These are phyloP conservation scores for Thielaviopsis ethacetica DNA, from an alignment of 2,329 filamentous ascomycete species.

Conservation along the genomic window DNA sequence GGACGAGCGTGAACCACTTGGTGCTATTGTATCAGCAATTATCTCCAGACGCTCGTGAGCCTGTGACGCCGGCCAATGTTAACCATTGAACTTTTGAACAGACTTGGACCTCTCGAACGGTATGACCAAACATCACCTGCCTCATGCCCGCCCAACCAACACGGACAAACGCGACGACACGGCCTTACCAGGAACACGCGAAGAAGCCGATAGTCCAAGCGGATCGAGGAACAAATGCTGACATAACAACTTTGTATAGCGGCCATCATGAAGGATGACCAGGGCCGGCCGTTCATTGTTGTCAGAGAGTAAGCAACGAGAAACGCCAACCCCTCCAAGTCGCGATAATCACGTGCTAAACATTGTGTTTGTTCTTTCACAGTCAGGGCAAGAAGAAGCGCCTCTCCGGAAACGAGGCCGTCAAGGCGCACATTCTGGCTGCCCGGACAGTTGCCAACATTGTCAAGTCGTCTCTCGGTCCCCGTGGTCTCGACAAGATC, in stretches of 20 bases:
- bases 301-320: slow-evolving; percentile 69
- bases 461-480: slow-evolving; percentile 91
- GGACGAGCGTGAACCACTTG: background rate
- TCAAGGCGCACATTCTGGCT: slow-evolving; percentile 95
- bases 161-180: slow-evolving; percentile 11
- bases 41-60: background rate
- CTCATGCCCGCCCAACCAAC: background rate
- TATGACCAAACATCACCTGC: slow-evolving; percentile 25
- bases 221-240: background rate
- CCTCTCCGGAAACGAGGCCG: slow-evolving; percentile 88
- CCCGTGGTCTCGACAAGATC: slow-evolving; percentile 95
- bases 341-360: slow-evolving; percentile 14
- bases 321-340: slow-evolving; percentile 2
- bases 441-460: slow-evolving; percentile 93
- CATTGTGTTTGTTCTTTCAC: slow-evolving; percentile 13
- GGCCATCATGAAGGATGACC: slow-evolving; percentile 84
- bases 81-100: slow-evolving; percentile 20
- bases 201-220: background rate
- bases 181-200: background rate
- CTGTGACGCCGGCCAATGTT: background rate
- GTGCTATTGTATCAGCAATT: background rate
- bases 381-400: slow-evolving; percentile 97
- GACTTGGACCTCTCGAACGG: slow-evolving; percentile 75
- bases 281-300: slow-evolving; percentile 92
- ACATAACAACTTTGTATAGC: slow-evolving; percentile 24